Conservation (phyloP, 805 yeast genomes). For the Candida sanyiensis region DNA sequence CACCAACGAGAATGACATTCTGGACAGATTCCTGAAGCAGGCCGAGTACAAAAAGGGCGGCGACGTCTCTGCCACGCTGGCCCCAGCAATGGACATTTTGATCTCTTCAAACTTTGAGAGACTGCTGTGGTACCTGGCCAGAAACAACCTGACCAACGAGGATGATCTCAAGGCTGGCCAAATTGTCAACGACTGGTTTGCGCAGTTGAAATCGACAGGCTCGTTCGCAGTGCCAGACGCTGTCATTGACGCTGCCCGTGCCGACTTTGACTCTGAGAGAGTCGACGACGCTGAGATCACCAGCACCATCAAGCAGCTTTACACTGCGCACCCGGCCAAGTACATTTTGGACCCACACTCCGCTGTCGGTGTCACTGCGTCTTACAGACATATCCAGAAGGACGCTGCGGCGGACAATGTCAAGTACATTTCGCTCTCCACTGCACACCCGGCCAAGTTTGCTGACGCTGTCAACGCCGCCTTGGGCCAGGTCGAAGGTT, state of each 20-base stretch:
- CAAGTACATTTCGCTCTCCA: conserved; percentile 71
- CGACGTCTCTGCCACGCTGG: conserved; percentile 78
- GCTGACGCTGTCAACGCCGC: conserved; percentile 92
- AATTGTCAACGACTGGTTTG: conserved; percentile 70
- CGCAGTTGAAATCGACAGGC: conserved; percentile 67
- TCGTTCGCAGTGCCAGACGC: conserved; percentile 62
- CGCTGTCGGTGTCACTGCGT: conserved; percentile 86
- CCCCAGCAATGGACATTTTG: conserved; percentile 98
- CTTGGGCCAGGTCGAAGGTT: conserved; percentile 55
- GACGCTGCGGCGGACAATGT: conserved; percentile 32
- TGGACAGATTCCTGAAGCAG: conserved; percentile 83
- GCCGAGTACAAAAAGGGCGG: conserved; percentile 77
- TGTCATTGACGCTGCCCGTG: conserved; percentile 60
- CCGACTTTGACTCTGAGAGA: conserved; percentile 70
- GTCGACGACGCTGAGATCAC: conserved; percentile 75
- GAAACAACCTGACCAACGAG: conserved; percentile 51
- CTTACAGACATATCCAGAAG: conserved; percentile 52
- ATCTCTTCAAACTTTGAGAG: conserved; percentile 96
- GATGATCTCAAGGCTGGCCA: conserved; percentile 68
- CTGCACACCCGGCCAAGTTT: conserved; percentile 99
- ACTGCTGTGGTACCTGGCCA: conserved; percentile 87
- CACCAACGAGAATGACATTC: conserved; percentile 91
- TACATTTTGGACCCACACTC: conserved; percentile 96
- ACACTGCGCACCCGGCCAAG: conserved; percentile 48
- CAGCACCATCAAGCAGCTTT: conserved; percentile 68